Evolutionary conservation across 2,329 filamentous ascomycete genomes (phyloP), one percentile per base, ranked within the genome.

Genomic region (Colletotrichum filicis): DNA sequence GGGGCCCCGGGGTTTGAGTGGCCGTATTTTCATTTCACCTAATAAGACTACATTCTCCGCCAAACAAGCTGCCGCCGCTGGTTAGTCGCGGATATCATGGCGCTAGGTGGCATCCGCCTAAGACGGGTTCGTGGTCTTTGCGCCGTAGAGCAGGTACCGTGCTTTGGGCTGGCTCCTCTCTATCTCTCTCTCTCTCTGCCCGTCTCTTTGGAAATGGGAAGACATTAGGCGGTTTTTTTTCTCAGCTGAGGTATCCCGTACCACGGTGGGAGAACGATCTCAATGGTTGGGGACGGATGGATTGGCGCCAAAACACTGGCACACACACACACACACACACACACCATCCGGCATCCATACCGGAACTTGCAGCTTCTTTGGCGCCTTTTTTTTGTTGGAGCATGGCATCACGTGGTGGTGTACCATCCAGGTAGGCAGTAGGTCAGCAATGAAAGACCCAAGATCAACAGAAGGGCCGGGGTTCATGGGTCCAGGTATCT

Each of bases 1-100:
- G 42, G 42, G 28, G 32, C 32, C 22, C 8, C 16, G 5, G 57
- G 42, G 28, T 62, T 62, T 37, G 46, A 72, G 58, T 61, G 42
- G 61, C n/a, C 68, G 67, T 62, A 52, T 49, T 53, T 16, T 74
- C 61, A 72, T 68, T 67, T 61, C 60, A 66, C 42, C 32, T 74
- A 74, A 74, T 72, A 59, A 72, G 63, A 74, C 68, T 68, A 63
- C 68, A 74, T 72, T 74, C 68, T 64, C 62, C 68, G 62, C 63
- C 62, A 63, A 58, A 72, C 71, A 71, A 37, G 71, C 62, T 63
- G 63, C 68, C 55, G 42, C 42, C 55, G 71, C 61, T 67, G 55
- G 55, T 69, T 46, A 56, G 60, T 70, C 60, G 70, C 60, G 60
- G 66, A 53, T 65, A 70, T 61, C 55, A 65, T 69, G 26, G 66